Evolutionary conservation across 2,329 filamentous ascomycete species (phyloP), one percentile per base, ranked within the genome.

Genomic region (Pyricularia sp.): DNA sequence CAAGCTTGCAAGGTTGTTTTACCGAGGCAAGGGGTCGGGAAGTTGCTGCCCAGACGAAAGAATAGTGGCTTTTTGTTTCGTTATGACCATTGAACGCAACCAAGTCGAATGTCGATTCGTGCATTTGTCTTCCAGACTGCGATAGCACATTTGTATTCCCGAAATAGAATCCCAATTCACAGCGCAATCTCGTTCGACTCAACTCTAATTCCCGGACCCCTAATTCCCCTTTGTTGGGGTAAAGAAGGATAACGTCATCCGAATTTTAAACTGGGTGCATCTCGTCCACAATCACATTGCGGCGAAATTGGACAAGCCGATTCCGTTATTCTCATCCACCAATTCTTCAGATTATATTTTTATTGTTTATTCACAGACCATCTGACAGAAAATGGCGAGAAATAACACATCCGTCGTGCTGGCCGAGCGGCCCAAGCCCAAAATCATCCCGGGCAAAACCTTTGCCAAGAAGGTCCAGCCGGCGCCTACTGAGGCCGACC

Each of bases 361-460:
- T 6, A 30, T 30, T 28, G 2, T 26, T 22, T n/a, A n/a, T 7
- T 19, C 19, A n/a, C n/a, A 24, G 26, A 61, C 7, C 19, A 19
- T 10, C 31, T 2, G 10, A 9, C n/a, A n/a, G 26, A 61, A 61
- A 53, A 65, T 65, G 63, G 49, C 57, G 35, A 49, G 22, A 16
- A 40, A 28, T 19, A 68, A 62, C 65, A 64, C 60, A 8, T 78
- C 78, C 55, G 77, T 89, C 67, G 78, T 84, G 67, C 83, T 91
- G 66, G 85, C 84, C 64, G 81, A 89, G 75, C 81, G 88, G 62
- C 88, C 88, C 10, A 79, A 75, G 64, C 78, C 74, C 64, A 75
- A 79, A 66, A 86, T 91, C 73, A 73, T 89, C 65, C 84, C 85
- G 2, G 86, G 86, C 66, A 75, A 84, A 72, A 90, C 88, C 16